phyloP scores from a whole-genome alignment of 2,329 filamentous ascomycete genomes.

The Fusarium nygamai region DNA sequence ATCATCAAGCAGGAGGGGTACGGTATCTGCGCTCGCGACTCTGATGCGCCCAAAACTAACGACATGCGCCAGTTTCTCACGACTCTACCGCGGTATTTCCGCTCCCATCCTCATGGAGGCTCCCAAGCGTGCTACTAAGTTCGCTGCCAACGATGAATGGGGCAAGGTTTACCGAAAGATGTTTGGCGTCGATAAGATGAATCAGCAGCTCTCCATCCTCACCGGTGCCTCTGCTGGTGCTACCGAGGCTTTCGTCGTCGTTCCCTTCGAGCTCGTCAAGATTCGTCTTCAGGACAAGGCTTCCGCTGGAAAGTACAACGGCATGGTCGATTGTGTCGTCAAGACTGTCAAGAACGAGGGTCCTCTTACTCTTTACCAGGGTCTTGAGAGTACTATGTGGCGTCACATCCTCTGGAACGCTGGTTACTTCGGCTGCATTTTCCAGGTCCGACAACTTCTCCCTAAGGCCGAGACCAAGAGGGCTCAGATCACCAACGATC shows the following conservation, averaged over 20 bases:
- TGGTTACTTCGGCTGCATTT: slow-evolving; percentile 98
- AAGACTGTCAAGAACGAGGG: slow-evolving; percentile 90
- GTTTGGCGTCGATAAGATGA: slow-evolving; percentile 89
- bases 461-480: slow-evolving; percentile 84
- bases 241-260: slow-evolving; percentile 95
- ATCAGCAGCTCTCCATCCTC: slow-evolving; percentile 87
- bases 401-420: slow-evolving; percentile 90
- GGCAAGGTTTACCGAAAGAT: slow-evolving; percentile 90
- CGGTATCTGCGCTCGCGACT: slow-evolving; percentile 38
- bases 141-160: slow-evolving; percentile 99
- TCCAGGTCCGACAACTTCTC: slow-evolving; percentile 89
- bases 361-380: slow-evolving; percentile 90
- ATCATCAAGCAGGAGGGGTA: slow-evolving; percentile 97
- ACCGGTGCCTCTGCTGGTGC: slow-evolving; percentile 95
- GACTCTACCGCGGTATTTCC: slow-evolving; percentile 93
- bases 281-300: slow-evolving; percentile 97
- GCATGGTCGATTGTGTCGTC: slow-evolving; percentile 80
- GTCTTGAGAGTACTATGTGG: slow-evolving; percentile 96
- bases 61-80: slow-evolving; percentile 71
- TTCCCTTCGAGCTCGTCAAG: slow-evolving; percentile 98
- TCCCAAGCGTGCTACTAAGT: slow-evolving; percentile 93
- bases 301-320: slow-evolving; percentile 86
- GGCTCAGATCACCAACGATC: slow-evolving; percentile 84
- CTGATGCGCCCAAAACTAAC: slow-evolving; percentile 29
- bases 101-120: slow-evolving; percentile 99